A percentile compares a stretch with the other conserved stretches of the same genome.
These are phyloP conservation scores for Eudorina sp. DNA, from an alignment of 139 green algal species.

Conservation along the genomic window DNA sequence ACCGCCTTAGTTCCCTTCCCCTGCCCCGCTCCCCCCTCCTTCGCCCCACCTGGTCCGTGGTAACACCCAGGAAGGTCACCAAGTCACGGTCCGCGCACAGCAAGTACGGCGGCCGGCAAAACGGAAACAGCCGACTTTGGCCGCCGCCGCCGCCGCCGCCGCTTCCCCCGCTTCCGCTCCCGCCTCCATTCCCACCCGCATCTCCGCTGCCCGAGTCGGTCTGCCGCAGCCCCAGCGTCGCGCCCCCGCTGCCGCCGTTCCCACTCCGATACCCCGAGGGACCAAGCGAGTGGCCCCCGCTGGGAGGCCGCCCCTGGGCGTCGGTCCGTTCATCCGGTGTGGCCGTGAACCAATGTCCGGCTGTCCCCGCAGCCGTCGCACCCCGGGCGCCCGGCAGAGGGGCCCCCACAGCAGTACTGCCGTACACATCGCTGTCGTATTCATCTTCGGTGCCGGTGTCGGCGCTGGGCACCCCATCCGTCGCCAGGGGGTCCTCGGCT, in stretches of 20 bases:
- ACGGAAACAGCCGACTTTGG: constrained; percentile 11
- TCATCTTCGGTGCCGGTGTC: too few relatives aligned
- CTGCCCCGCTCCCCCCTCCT: background rate
- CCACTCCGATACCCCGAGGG: background rate
- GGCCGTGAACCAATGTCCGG: background rate
- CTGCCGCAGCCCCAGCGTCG: too few relatives aligned
- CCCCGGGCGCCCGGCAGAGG: background rate
- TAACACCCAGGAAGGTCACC: constrained; percentile 45
- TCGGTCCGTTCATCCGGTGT: too few relatives aligned
- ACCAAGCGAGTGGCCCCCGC: background rate
- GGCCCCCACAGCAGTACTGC: background rate
- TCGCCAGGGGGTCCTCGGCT: too few relatives aligned
- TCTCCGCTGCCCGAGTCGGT: too few relatives aligned
- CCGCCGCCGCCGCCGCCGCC: background rate
- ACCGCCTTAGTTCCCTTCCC: background rate
- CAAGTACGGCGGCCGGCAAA: constrained; percentile 38
- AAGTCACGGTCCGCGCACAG: constrained; percentile 50
- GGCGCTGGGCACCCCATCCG: too few relatives aligned
- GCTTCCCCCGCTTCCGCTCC: background rate
- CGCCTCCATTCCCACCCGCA: background rate
- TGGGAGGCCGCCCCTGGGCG: too few relatives aligned
- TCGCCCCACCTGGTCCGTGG: constrained; percentile 27
- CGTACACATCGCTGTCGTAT: constrained; percentile 28
- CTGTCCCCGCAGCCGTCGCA: background rate
- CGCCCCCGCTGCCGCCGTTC: background rate